Conservation (phyloP, 805 yeast species). For the Isabelozyma gotoi region DNA sequence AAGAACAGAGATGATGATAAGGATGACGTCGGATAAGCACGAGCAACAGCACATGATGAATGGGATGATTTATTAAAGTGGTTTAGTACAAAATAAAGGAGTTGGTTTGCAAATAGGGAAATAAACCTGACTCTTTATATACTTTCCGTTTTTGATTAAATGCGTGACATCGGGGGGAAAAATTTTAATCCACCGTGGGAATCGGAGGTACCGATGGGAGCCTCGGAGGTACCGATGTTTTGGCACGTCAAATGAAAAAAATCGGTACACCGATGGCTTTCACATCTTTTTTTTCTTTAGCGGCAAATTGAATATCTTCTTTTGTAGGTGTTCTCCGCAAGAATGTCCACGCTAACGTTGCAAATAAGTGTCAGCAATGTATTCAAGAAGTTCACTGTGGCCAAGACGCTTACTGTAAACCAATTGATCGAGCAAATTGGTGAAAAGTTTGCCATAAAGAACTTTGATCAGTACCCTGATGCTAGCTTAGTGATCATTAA, state of each 20-base stretch:
- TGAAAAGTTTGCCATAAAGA: conserved; percentile 24
- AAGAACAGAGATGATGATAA: conserved; percentile 59
- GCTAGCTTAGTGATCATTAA: conserved; percentile 22
- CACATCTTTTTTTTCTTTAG: too few relatives aligned
- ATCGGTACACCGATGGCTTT: not conserved
- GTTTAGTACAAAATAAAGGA: too few relatives aligned
- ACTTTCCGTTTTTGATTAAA: not conserved
- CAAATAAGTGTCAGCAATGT: conserved; percentile 21
- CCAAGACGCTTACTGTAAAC: conserved; percentile 23
- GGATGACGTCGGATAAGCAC: conserved; percentile 51
- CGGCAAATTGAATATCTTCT: too few relatives aligned
- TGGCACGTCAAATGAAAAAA: too few relatives aligned
- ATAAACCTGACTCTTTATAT: too few relatives aligned
- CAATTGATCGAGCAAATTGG: conserved; percentile 21
- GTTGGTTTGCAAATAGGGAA: too few relatives aligned
- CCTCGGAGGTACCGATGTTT: not conserved
- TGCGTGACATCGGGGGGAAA: not conserved
- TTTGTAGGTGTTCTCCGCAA: not conserved
- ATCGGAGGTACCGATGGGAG: not conserved
- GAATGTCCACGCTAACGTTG: conserved; percentile 24
- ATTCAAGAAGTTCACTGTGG: conserved; percentile 27
- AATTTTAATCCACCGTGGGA: too few relatives aligned
- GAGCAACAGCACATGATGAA: conserved; percentile 17
- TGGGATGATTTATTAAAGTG: not conserved
- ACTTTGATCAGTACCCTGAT: conserved; percentile 5